A percentile compares a stretch with the other conserved stretches of the same genome.
Conservation (phyloP, 768 basidiomycete species). For the Trametes sanguinea region DNA sequence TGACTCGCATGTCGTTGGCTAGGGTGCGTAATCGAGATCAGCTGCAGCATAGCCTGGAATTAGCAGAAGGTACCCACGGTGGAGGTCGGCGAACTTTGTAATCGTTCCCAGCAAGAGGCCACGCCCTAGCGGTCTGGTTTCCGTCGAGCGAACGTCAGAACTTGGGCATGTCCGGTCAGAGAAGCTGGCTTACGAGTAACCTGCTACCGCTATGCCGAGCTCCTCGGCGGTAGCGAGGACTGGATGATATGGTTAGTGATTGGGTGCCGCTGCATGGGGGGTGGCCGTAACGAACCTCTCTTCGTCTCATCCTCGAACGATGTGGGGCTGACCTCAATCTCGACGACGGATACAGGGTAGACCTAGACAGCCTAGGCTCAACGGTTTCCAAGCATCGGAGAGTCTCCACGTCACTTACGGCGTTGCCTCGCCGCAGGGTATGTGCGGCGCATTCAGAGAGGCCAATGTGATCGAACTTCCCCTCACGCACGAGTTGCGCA, state of each 20-base stretch:
- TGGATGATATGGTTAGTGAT: background rate
- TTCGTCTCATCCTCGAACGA: conserved; percentile 53
- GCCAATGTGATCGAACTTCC: conserved; percentile 60
- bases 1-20: background rate
- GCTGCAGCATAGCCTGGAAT: background rate
- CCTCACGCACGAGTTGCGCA: conserved; percentile 48
- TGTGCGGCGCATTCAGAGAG: conserved; percentile 52
- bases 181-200: conserved; percentile 49
- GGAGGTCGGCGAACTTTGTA: conserved; percentile 38
- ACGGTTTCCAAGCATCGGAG: background rate
- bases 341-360: conserved; percentile 56
- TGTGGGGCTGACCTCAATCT: conserved; percentile 68
- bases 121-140: conserved; percentile 50
- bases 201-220: conserved; percentile 55
- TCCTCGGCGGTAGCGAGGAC: conserved; percentile 56
- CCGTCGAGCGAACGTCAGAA: background rate
- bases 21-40: background rate
- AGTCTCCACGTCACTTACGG: conserved; percentile 1
- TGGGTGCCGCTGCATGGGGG: background rate
- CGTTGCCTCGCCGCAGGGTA: conserved; percentile 44
- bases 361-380: conserved; percentile 26
- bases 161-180: background rate
- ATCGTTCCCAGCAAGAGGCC: conserved; percentile 54
- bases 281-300: conserved; percentile 33
- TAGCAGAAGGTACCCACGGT: conserved; percentile 15